Base-by-base conservation (phyloP, 1,284 basidiomycete species). In the Ganoderma boninense region DNA sequence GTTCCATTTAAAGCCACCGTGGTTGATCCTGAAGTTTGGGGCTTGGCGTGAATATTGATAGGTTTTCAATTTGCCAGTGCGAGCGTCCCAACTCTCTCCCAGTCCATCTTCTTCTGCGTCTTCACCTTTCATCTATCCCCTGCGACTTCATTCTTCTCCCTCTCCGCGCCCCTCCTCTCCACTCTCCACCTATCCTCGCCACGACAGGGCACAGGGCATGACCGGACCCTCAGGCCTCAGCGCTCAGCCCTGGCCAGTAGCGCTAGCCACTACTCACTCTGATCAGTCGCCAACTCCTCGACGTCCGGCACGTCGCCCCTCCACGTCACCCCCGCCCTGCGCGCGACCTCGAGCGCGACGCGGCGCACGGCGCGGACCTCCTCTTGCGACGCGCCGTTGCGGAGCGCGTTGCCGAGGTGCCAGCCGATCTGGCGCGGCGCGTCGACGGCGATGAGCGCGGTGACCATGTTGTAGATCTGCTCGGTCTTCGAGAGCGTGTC, bases 391-490 rank as follows among this genome's bases (percentile, higher is more conserved):
- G 81, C 81, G 14, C 82, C 81, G 32, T 77, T 77, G 62, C 79
- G 73, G 62, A 78, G 81, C 64, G 73, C 86, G 49, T 86, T 85
- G 43, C 83, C 81, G 13, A 89, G 81, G 75, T 89, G 87, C 87
- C 88, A 89, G n/a, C 76, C 79, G 42, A 87, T 85, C 73, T 89
- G 87, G 62, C 82, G 83, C 2, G 87, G 86, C 59, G 85, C 85
- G 74, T 89, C 87, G 62, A 80, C 81, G 0, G 85, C 83, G 70
- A 89, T 86, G 54, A 87, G 83, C 3, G 86, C 82, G 42, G 87
- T 83, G 26, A 87, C 84, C 59, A 89, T 77, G 20, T 83, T 80
- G 73, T 85, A 89, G 6, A 86, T 85, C 10, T 83, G 83, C 77
- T 88, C 86, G 56, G 85, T 71, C 38, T 81, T 81, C 4, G 83